Percentiles rank a stretch among this genome's conserved stretches.
Conservation (phyloP, 2,329 filamentous ascomycete genomes). For the Paracamarosporium sp. region DNA sequence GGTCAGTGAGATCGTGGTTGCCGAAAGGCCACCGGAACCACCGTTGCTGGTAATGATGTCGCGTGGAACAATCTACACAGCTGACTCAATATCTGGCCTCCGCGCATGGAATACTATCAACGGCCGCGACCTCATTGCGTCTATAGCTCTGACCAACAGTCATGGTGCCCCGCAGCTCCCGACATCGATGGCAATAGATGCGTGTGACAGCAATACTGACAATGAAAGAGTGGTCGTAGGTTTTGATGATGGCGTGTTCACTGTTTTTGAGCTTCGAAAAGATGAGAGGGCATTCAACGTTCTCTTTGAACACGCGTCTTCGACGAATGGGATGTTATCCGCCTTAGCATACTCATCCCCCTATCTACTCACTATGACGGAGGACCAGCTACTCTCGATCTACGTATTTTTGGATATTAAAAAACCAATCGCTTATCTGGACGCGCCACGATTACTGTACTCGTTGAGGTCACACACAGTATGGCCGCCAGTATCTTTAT, state of each 20-base stretch:
- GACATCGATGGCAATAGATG: slow-evolving; percentile 70
- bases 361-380: slow-evolving; percentile 80
- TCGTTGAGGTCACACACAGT: slow-evolving; percentile 83
- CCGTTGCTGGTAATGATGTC: slow-evolving; percentile 77
- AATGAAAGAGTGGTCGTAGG: slow-evolving; percentile 42
- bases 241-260: slow-evolving; percentile 59
- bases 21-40: slow-evolving; percentile 59
- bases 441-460: slow-evolving; percentile 68
- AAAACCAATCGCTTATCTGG: slow-evolving; percentile 18
- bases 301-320: slow-evolving; percentile 67
- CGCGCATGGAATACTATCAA: slow-evolving; percentile 77
- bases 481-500: slow-evolving; percentile 79
- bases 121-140: slow-evolving; percentile 65
- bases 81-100: slow-evolving; percentile 71
- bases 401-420: slow-evolving; percentile 65
- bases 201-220: slow-evolving; percentile 33
- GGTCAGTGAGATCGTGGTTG: slow-evolving; percentile 76
- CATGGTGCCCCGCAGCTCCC: slow-evolving; percentile 50
- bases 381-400: slow-evolving; percentile 74
- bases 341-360: slow-evolving; percentile 76
- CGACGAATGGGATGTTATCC: slow-evolving; percentile 69
- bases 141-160: slow-evolving; percentile 32
- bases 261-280: slow-evolving; percentile 68
- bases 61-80: slow-evolving; percentile 79
- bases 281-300: slow-evolving; percentile 52